These are phyloP conservation scores for Hemerocallis citrina DNA, from an alignment of 106 monocot species.

Conservation along the genomic window DNA sequence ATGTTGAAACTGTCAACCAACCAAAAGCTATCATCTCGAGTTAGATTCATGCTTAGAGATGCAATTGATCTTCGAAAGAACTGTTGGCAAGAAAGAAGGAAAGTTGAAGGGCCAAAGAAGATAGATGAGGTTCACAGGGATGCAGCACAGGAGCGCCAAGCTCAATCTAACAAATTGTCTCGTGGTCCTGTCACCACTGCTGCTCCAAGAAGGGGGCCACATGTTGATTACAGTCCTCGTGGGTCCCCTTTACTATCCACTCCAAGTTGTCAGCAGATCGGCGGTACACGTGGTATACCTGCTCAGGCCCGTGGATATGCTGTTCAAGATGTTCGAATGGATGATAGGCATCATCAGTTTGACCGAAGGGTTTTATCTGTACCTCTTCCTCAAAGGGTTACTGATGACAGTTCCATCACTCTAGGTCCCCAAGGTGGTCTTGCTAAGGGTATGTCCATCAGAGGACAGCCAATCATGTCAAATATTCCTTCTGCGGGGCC, in stretches of 20 bases:
- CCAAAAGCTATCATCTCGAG: slow-evolving; percentile 49
- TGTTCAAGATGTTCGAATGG: slow-evolving; percentile 56
- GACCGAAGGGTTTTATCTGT: slow-evolving; percentile 50
- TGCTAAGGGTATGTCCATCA: slow-evolving; percentile 73
- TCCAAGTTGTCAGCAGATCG: slow-evolving; percentile 41
- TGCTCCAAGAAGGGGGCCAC: slow-evolving; percentile 33
- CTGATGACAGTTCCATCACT: slow-evolving; percentile 45
- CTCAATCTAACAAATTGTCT: slow-evolving; percentile 49
- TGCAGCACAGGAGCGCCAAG: slow-evolving; percentile 82
- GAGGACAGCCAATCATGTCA: slow-evolving; percentile 54
- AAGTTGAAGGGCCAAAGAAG: slow-evolving; percentile 89
- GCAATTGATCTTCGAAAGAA: slow-evolving; percentile 78
- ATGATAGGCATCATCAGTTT: slow-evolving; percentile 53
- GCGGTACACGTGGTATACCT: slow-evolving; percentile 27
- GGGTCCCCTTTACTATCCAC: slow-evolving; percentile 28
- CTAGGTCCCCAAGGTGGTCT: slow-evolving; percentile 91
- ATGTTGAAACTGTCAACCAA: slow-evolving; percentile 60
- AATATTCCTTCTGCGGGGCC: slow-evolving; percentile 25
- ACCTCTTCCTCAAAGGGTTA: slow-evolving; percentile 54
- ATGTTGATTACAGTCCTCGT: slow-evolving; percentile 45
- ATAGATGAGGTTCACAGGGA: slow-evolving; percentile 94
- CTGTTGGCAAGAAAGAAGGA: slow-evolving; percentile 76
- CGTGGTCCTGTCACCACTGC: slow-evolving; percentile 52
- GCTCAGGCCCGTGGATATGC: slow-evolving; percentile 25
- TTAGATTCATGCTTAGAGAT: slow-evolving; percentile 84